Conservation (phyloP, 1,284 basidiomycete species). For the Pseudozyma sp. region DNA sequence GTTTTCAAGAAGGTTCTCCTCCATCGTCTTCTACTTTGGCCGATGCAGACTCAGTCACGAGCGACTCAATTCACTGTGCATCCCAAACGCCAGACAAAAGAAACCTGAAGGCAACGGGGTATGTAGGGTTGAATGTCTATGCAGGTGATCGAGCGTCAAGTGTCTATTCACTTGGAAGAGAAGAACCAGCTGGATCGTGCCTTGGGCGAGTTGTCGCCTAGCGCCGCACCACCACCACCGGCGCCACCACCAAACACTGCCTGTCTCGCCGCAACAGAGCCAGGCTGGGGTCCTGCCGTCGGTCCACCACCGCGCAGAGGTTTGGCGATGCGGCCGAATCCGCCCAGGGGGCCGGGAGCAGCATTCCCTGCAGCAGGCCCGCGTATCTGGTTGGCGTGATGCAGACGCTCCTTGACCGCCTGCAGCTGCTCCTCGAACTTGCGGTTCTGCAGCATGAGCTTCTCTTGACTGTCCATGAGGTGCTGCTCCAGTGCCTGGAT, state of each 20-base stretch:
- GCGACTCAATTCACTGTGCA: too few relatives aligned
- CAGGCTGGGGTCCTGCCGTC: conserved; percentile 47
- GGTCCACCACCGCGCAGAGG: conserved; percentile 84
- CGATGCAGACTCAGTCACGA: too few relatives aligned
- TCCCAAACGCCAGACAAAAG: background rate
- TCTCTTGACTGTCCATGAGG: conserved; percentile 90
- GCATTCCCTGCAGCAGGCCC: conserved; percentile 32
- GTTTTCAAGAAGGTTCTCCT: too few relatives aligned
- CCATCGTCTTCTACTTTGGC: too few relatives aligned
- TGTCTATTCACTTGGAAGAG: conserved; percentile 48
- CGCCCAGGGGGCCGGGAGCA: conserved; percentile 74
- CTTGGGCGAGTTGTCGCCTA: conserved; percentile 55
- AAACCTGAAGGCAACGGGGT: background rate
- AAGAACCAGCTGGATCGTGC: conserved; percentile 61
- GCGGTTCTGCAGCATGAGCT: conserved; percentile 89
- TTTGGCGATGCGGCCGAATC: conserved; percentile 94
- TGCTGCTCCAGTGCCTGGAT: conserved; percentile 84
- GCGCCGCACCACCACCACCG: conserved; percentile 9
- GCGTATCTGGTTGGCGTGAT: conserved; percentile 85
- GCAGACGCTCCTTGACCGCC: conserved; percentile 88
- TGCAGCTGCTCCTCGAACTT: conserved; percentile 94
- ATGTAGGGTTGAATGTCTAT: background rate
- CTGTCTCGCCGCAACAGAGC: conserved; percentile 40
- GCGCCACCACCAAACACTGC: conserved; percentile 23
- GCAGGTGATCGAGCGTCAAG: background rate